A percentile compares a stretch with the other conserved stretches of the same genome.
Evolutionary conservation across 1,284 basidiomycete genomes (phyloP).

Genomic region (Apiotrichum akiyoshidainum): DNA sequence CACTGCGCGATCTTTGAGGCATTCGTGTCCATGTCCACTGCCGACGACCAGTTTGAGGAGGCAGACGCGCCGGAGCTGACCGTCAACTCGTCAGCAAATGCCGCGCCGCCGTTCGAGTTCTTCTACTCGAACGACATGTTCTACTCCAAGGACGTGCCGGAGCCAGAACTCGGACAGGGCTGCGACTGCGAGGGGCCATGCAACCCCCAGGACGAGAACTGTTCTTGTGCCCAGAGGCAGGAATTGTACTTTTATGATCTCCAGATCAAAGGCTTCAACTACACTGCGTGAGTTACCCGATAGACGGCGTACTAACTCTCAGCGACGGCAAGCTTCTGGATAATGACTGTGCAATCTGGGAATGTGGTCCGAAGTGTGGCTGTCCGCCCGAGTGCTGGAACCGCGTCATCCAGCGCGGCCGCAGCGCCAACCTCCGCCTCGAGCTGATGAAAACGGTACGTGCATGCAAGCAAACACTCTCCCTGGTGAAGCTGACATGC

Average conservation of each 20-base stretch:
- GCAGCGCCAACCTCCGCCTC: conserved; percentile 62
- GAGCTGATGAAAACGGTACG: conserved; percentile 58
- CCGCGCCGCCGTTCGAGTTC: conserved; percentile 54
- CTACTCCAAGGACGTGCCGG: conserved; percentile 63
- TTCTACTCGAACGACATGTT: conserved; percentile 57
- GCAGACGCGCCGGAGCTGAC: conserved; percentile 63
- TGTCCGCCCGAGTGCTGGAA: conserved; percentile 79
- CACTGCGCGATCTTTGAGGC: conserved; percentile 57
- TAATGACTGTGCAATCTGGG: conserved; percentile 67
- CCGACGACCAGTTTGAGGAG: conserved; percentile 56
- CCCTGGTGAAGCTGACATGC: neutral
- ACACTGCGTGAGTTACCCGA: conserved; percentile 52
- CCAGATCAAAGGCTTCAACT: conserved; percentile 60
- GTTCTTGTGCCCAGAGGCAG: conserved; percentile 65
- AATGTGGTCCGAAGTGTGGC: conserved; percentile 77
- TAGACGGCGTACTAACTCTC: neutral
- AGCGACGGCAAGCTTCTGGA: conserved; percentile 49
- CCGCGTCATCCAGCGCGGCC: conserved; percentile 77
- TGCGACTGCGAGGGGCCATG: conserved; percentile 73
- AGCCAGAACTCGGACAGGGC: conserved; percentile 63
- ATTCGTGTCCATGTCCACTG: conserved; percentile 59
- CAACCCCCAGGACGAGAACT: conserved; percentile 64
- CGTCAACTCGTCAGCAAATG: conserved; percentile 63
- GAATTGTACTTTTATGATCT: conserved; percentile 49
- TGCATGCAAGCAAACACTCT: neutral